These are phyloP conservation scores for Quaeritorhiza haematococci DNA, from an alignment of 371 early-diverging fungal genomes.

Conservation along the genomic window DNA sequence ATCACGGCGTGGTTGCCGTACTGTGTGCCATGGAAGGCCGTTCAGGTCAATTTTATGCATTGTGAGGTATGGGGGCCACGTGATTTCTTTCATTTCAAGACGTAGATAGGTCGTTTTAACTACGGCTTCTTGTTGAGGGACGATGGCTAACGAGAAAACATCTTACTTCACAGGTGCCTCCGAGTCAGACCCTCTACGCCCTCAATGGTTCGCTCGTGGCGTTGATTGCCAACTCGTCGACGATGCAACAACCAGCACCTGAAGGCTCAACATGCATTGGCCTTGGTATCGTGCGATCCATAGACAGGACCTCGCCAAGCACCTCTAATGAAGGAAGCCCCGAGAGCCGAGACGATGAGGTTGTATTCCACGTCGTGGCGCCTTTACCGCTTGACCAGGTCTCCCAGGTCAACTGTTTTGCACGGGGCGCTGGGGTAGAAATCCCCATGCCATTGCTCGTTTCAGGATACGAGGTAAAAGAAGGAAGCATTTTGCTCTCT, in stretches of 20 bases:
- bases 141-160: too few relatives aligned
- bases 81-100: too few relatives aligned
- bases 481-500: not conserved
- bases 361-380: conserved; percentile 56
- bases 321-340: too few relatives aligned
- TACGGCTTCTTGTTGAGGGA: conserved; percentile 53
- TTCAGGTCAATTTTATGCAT: conserved; percentile 34
- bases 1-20: conserved; percentile 54
- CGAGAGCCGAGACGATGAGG: conserved; percentile 43
- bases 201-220: conserved; percentile 73
- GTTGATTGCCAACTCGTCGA: conserved; percentile 28
- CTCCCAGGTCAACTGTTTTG: conserved; percentile 52
- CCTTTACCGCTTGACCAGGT: conserved; percentile 50
- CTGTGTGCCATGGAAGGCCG: conserved; percentile 54
- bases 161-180: too few relatives aligned
- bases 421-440: conserved; percentile 50
- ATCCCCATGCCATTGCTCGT: conserved; percentile 22
- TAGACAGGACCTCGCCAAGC: conserved; percentile 39
- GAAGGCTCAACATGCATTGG: conserved; percentile 53
- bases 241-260: not conserved
- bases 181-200: conserved; percentile 64
- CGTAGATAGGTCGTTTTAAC: not conserved
- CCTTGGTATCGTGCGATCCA: conserved; percentile 65
- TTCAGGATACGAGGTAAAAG: conserved; percentile 23
- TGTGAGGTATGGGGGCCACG: too few relatives aligned